These are phyloP conservation scores for Amauroascus niger DNA, from an alignment of 2,329 filamentous ascomycete genomes.

Conservation along the genomic window DNA sequence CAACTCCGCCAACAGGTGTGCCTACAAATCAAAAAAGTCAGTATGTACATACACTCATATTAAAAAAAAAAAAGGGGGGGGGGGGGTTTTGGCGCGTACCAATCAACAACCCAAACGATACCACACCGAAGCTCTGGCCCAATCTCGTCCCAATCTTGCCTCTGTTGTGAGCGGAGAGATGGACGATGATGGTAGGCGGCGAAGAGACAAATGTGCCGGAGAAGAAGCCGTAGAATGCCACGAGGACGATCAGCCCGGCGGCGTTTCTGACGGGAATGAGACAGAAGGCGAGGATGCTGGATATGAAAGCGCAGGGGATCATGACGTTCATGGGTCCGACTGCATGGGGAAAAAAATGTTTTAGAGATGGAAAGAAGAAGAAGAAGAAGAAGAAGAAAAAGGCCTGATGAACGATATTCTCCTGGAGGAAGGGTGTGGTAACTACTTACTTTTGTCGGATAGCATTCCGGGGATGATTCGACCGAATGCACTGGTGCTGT, in stretches of 20 bases:
- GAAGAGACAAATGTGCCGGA: conserved; percentile 44
- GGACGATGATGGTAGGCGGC: conserved; percentile 17
- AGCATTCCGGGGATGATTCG: conserved; percentile 50
- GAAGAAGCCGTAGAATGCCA: conserved; percentile 42
- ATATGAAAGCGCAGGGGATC: conserved; percentile 35
- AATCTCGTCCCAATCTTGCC: conserved; percentile 48
- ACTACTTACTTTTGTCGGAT: conserved; percentile 39
- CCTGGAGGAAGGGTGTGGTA: no score
- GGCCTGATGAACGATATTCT: no score
- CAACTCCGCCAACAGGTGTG: conserved; percentile 4
- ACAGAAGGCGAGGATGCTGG: conserved; percentile 35
- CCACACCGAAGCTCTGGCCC: conserved; percentile 31
- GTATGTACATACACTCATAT: no score
- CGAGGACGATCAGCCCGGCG: conserved; percentile 33
- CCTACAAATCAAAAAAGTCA: background rate
- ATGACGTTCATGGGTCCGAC: conserved; percentile 48
- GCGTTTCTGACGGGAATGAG: conserved; percentile 35
- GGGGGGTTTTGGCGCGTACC: background rate
- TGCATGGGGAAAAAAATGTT: background rate
- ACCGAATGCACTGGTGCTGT: conserved; percentile 51
- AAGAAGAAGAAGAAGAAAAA: no score
- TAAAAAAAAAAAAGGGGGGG: no score
- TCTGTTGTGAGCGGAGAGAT: conserved; percentile 32
- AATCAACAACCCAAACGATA: conserved; percentile 1
- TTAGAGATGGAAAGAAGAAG: no score